Evolutionary conservation across 441 rosid genomes (phyloP).

Genomic region (Iberis amara): DNA sequence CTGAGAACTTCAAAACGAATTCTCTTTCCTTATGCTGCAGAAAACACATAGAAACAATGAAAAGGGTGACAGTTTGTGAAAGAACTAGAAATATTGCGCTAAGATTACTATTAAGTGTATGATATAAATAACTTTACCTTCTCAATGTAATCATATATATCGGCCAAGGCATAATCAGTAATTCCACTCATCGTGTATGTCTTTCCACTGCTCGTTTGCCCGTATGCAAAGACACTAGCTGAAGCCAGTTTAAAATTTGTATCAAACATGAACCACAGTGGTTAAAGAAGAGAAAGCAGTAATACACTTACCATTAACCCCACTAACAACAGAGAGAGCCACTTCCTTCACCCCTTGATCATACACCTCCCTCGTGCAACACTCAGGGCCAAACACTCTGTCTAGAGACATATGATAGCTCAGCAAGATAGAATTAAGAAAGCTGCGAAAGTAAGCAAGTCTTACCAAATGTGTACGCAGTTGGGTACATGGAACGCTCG

Average conservation of each 20-base stretch:
- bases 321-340: slow-evolving; percentile 65
- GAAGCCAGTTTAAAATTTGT: slow-evolving; percentile 28
- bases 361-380: slow-evolving; percentile 52
- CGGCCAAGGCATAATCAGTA: slow-evolving; percentile 67
- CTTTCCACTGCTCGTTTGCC: slow-evolving; percentile 97
- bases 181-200: slow-evolving; percentile 89
- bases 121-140: slow-evolving; percentile 41
- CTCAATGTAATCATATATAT: slow-evolving; percentile 72
- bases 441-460: slow-evolving; percentile 22
- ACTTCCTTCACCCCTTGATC: slow-evolving; percentile 62
- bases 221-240: slow-evolving; percentile 97
- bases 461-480: slow-evolving; percentile 70
- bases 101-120: background rate
- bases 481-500: slow-evolving; percentile 65
- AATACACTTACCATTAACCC: slow-evolving; percentile 43
- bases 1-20: slow-evolving; percentile 70
- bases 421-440: slow-evolving; percentile 15
- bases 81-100: background rate
- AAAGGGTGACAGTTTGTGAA: slow-evolving; percentile 12
- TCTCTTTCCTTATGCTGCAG: slow-evolving; percentile 78
- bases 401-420: slow-evolving; percentile 37
- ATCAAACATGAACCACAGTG: slow-evolving; percentile 7
- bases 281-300: slow-evolving; percentile 29
- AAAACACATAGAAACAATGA: slow-evolving; percentile 11
- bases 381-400: slow-evolving; percentile 54